Evolutionary conservation across 768 basidiomycete species (phyloP).

Genomic region (Holtermannia corniformis): DNA sequence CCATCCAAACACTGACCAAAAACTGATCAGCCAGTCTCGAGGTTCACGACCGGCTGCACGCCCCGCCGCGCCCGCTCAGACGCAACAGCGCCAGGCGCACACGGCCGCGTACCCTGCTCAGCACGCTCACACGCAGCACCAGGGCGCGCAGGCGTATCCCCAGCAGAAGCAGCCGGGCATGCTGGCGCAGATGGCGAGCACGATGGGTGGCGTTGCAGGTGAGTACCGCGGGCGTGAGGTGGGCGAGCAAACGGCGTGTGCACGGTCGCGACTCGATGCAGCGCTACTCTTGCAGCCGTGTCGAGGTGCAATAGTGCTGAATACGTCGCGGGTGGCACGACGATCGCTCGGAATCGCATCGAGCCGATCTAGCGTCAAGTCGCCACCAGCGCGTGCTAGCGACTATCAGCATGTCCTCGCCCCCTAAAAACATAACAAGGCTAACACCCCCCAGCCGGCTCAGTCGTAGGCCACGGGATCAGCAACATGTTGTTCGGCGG

Average conservation of each 20-base stretch:
- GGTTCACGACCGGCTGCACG: constrained; percentile 21
- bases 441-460: constrained; percentile 18
- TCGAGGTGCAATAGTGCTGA: too few relatives aligned
- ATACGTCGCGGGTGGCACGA: too few relatives aligned
- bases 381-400: too few relatives aligned
- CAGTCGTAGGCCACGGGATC: constrained; percentile 42
- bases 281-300: too few relatives aligned
- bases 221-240: neutral
- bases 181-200: constrained; percentile 37
- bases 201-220: constrained; percentile 38
- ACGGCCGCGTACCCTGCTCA: constrained; percentile 13
- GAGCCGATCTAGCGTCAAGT: too few relatives aligned
- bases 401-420: too few relatives aligned
- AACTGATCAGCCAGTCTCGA: constrained; percentile 7
- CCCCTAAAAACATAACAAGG: too few relatives aligned
- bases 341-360: too few relatives aligned
- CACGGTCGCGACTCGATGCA: too few relatives aligned
- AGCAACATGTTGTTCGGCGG: constrained; percentile 40
- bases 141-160: constrained; percentile 5
- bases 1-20: neutral
- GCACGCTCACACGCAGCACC: constrained; percentile 3
- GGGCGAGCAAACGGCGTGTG: too few relatives aligned
- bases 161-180: constrained; percentile 35
- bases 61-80: constrained; percentile 5
- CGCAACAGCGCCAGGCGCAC: constrained; percentile 14